phyloP scores from a whole-genome alignment of 2,329 filamentous ascomycete species.

The Lasiodiplodia hormozganensis region DNA sequence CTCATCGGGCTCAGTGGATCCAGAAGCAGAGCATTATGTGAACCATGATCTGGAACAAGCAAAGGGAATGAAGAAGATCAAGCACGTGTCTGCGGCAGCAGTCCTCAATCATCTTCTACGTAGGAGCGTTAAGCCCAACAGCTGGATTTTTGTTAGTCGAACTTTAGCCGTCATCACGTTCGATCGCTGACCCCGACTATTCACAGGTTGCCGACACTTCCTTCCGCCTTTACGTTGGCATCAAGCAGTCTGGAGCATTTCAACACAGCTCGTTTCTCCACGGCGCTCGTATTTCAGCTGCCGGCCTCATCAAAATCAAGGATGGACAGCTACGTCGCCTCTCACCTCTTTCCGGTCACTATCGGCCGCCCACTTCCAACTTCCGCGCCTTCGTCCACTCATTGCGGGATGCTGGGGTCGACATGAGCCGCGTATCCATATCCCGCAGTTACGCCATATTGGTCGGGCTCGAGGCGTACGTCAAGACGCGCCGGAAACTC shows the following conservation, averaged over 20 bases:
- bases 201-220: conserved; percentile 73
- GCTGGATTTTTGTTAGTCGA: conserved; percentile 80
- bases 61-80: conserved; percentile 66
- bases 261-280: conserved; percentile 91
- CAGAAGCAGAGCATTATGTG: conserved; percentile 69
- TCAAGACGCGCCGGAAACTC: conserved; percentile 70
- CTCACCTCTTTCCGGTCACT: conserved; percentile 76
- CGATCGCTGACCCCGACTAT: background rate
- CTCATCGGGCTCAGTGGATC: conserved; percentile 56
- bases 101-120: conserved; percentile 81
- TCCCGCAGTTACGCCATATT: conserved; percentile 83
- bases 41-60: conserved; percentile 68
- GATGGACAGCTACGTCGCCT: conserved; percentile 77
- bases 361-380: conserved; percentile 81
- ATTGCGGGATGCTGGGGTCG: conserved; percentile 74
- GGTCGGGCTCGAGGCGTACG: conserved; percentile 81
- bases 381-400: conserved; percentile 81
- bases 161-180: background rate
- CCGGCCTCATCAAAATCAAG: conserved; percentile 85
- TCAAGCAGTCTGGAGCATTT: conserved; percentile 87
- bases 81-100: conserved; percentile 72
- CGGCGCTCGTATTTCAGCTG: conserved; percentile 79
- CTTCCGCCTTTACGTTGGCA: conserved; percentile 85
- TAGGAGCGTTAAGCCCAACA: conserved; percentile 82
- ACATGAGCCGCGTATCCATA: conserved; percentile 80